These are phyloP conservation scores for Orbilia ellipsospora DNA, from an alignment of 2,329 filamentous ascomycete species.

Conservation along the genomic window DNA sequence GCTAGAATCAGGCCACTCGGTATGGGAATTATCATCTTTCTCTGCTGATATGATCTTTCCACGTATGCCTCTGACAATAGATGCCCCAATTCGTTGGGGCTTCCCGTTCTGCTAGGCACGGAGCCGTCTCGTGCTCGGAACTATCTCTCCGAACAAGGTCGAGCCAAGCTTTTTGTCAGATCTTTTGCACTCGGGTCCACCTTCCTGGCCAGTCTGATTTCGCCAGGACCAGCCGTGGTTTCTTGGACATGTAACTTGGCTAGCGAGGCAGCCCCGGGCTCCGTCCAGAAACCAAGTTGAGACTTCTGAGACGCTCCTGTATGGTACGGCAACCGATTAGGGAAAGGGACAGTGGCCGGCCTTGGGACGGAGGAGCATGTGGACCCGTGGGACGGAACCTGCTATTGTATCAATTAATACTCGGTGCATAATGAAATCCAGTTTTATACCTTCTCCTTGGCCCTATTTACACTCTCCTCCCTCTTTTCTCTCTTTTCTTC, in stretches of 20 bases:
- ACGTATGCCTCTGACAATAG: constrained; percentile 43
- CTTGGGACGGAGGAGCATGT: constrained; percentile 24
- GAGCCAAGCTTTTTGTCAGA: constrained; percentile 30
- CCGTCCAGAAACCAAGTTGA: constrained; percentile 35
- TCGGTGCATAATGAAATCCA: constrained; percentile 26
- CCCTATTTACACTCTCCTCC: constrained; percentile 10
- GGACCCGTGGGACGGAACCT: constrained; percentile 30
- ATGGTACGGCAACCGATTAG: constrained; percentile 32
- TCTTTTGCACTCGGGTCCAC: constrained; percentile 43
- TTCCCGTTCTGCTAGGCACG: constrained; percentile 6
- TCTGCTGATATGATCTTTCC: neutral
- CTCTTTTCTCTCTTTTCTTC: constrained; percentile 12
- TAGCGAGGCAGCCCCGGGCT: constrained; percentile 27
- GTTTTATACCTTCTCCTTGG: constrained; percentile 50
- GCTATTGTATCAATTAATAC: neutral
- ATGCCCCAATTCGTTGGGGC: constrained; percentile 25
- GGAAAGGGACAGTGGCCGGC: constrained; percentile 26
- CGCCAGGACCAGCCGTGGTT: constrained; percentile 48
- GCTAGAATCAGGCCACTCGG: constrained; percentile 45
- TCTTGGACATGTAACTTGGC: constrained; percentile 47
- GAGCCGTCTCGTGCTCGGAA: constrained; percentile 12
- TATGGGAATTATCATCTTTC: constrained; percentile 16
- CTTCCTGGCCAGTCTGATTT: constrained; percentile 35
- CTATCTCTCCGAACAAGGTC: constrained; percentile 27
- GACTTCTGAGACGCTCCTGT: constrained; percentile 48